A percentile compares a stretch with the other conserved stretches of the same genome.
phyloP scores from a whole-genome alignment of 257 asterid species.

The Petunia axillaris region DNA sequence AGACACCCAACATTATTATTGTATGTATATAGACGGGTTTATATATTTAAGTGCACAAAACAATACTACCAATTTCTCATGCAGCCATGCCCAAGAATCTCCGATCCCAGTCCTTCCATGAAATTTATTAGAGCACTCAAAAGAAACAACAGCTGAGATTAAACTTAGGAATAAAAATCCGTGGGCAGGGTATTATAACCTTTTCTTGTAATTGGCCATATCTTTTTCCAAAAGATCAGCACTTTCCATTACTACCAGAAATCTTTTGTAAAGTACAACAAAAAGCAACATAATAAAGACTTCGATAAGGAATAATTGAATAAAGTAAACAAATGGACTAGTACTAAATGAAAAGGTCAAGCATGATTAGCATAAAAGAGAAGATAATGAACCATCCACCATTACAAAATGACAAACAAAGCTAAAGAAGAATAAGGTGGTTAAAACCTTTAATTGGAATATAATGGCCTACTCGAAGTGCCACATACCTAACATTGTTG shows the following conservation, averaged over 20 bases:
- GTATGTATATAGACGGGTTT: constrained; percentile 36
- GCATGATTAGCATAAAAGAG: constrained; percentile 47
- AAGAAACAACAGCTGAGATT: not conserved
- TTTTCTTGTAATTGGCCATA: not conserved
- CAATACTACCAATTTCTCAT: constrained; percentile 41
- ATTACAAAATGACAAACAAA: constrained; percentile 50
- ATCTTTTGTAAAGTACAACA: constrained; percentile 27
- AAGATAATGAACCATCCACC: constrained; percentile 46
- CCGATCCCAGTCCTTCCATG: constrained; percentile 29
- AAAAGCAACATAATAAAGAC: constrained; percentile 31
- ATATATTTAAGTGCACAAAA: constrained; percentile 37
- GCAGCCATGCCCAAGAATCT: constrained; percentile 27
- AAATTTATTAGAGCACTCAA: not conserved
- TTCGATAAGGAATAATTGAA: constrained; percentile 26
- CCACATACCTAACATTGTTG: constrained; percentile 41
- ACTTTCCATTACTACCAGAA: constrained; percentile 21
- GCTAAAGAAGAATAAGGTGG: constrained; percentile 44
- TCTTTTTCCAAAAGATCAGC: constrained; percentile 14
- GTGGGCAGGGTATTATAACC: not conserved
- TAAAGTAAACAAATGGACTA: not conserved
- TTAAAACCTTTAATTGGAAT: constrained; percentile 31
- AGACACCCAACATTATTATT: constrained; percentile 47
- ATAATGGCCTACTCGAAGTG: constrained; percentile 35
- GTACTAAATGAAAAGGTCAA: constrained; percentile 39
- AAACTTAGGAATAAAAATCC: not conserved